Conservation (phyloP, 371 early-diverging fungal genomes). For the Mucor mucedo region DNA sequence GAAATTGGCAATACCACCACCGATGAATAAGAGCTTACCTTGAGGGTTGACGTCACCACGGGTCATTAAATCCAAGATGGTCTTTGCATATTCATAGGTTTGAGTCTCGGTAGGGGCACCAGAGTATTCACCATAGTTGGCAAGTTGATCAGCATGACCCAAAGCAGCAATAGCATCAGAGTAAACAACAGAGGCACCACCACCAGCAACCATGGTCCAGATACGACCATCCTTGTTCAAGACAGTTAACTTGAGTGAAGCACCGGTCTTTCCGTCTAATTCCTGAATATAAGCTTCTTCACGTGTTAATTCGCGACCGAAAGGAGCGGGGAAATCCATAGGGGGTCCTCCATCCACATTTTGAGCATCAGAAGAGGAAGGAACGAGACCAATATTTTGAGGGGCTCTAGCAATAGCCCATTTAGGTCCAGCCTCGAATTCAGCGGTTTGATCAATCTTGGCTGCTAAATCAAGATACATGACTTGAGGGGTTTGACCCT, state of each 20-base stretch:
- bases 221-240: constrained; percentile 93
- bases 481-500: constrained; percentile 70
- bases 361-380: constrained; percentile 40
- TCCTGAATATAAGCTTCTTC: constrained; percentile 98
- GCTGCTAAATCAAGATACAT: constrained; percentile 96
- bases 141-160: constrained; percentile 92
- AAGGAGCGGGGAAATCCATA: constrained; percentile 98
- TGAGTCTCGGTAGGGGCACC: constrained; percentile 98
- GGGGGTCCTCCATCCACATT: constrained; percentile 81
- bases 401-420: constrained; percentile 84
- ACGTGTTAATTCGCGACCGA: constrained; percentile 93
- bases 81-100: constrained; percentile 98
- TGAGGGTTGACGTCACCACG: constrained; percentile 81
- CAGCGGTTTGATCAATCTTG: constrained; percentile 98
- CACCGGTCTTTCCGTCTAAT: constrained; percentile 97
- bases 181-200: constrained; percentile 97
- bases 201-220: constrained; percentile 99
- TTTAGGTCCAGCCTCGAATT: constrained; percentile 93
- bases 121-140: constrained; percentile 99
- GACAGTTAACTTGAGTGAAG: constrained; percentile 95
- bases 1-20: constrained; percentile 99
- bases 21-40: constrained; percentile 96
- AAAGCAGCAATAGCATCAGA: constrained; percentile 96
- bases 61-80: constrained; percentile 97
- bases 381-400: constrained; percentile 57